These are phyloP conservation scores for Acephala macrosclerotiorum DNA, from an alignment of 2,329 filamentous ascomycete genomes.

Conservation along the genomic window DNA sequence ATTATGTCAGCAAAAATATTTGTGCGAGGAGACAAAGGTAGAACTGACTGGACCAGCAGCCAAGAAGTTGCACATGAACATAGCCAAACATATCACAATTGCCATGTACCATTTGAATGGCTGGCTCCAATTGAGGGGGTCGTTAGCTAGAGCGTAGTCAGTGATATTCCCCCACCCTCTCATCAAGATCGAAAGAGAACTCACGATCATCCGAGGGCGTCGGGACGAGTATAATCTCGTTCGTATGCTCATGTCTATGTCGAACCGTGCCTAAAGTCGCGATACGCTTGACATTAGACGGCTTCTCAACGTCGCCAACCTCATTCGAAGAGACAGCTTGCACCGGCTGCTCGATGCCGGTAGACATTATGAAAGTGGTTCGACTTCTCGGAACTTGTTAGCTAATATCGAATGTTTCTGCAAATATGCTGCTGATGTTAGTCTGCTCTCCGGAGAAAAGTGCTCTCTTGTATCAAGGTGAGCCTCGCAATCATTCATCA, in stretches of 20 bases:
- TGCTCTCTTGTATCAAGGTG: background rate
- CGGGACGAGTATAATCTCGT: constrained; percentile 43
- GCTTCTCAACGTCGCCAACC: background rate
- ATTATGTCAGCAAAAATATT: background rate
- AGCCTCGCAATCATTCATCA: background rate
- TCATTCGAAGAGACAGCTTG: background rate
- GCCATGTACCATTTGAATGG: constrained; percentile 30
- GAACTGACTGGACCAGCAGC: constrained; percentile 32
- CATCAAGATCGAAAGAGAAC: background rate
- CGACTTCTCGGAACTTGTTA: background rate
- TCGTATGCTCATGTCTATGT: constrained; percentile 32
- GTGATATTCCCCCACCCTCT: background rate
- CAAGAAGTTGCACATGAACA: constrained; percentile 38
- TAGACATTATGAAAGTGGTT: background rate
- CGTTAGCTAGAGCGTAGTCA: background rate
- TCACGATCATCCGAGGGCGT: constrained; percentile 43
- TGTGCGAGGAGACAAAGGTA: background rate
- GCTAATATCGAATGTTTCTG: background rate
- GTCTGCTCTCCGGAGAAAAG: background rate
- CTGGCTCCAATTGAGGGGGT: constrained; percentile 2
- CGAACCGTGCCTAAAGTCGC: constrained; percentile 4
- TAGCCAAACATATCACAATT: constrained; percentile 31
- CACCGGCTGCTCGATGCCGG: background rate
- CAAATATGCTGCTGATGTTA: background rate
- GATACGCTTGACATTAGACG: background rate